These are phyloP conservation scores for Sergeia podlipaevii DNA, from an alignment of 208 protist genomes.

Conservation along the genomic window DNA sequence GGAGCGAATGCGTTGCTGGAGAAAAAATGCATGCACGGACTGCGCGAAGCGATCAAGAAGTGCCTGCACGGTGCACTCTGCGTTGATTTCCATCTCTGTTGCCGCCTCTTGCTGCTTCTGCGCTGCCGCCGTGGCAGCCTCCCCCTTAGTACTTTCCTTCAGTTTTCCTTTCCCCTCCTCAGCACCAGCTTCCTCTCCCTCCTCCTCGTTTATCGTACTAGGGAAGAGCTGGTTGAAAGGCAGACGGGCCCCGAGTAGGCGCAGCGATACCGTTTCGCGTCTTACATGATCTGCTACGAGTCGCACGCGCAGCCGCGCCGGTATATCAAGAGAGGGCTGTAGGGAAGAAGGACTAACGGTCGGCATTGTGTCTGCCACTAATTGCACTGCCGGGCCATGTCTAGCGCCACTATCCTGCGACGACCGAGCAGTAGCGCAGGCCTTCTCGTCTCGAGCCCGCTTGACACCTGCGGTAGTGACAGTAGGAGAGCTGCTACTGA, in stretches of 20 bases:
- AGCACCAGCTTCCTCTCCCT: not conserved
- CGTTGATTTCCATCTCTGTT: slow-evolving; percentile 13
- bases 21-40: slow-evolving; percentile 47
- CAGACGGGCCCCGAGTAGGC: slow-evolving; percentile 35
- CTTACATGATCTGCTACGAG: slow-evolving; percentile 59
- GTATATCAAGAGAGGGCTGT: slow-evolving; percentile 59
- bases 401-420: slow-evolving; percentile 11
- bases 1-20: slow-evolving; percentile 27
- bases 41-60: slow-evolving; percentile 44
- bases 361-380: slow-evolving; percentile 3
- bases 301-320: slow-evolving; percentile 40
- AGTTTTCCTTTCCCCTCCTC: not conserved
- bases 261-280: slow-evolving; percentile 44
- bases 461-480: not conserved
- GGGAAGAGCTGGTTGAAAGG: slow-evolving; percentile 20
- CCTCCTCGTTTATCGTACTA: not conserved
- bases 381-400: slow-evolving; percentile 4
- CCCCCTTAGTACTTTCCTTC: not conserved
- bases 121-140: not conserved
- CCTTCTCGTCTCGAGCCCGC: not conserved
- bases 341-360: slow-evolving; percentile 27
- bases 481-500: not conserved
- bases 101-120: not conserved
- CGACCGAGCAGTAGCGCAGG: not conserved
- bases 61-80: slow-evolving; percentile 29